Conservation (phyloP, 2,329 filamentous ascomycete genomes). For the Epichloe bromicola region DNA sequence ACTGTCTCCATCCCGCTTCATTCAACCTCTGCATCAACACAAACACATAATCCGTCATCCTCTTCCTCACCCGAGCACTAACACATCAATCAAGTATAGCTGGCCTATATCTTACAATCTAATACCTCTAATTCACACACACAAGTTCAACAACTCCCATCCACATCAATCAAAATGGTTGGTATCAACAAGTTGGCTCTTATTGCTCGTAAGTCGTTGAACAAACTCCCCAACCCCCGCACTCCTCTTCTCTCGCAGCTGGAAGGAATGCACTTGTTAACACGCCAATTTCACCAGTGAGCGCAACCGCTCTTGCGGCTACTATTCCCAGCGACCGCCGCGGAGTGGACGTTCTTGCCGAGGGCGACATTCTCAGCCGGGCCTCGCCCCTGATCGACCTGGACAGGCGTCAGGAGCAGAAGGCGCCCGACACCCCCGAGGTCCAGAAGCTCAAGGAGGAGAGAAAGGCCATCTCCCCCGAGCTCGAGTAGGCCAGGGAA, state of each 20-base stretch:
- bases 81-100: slow-evolving; percentile 2
- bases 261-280: no score
- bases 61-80: not conserved
- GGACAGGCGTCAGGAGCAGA: not conserved
- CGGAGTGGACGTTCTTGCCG: not conserved
- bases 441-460: slow-evolving; percentile 2
- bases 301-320: slow-evolving; percentile 4
- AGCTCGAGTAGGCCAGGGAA: not conserved
- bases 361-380: not conserved
- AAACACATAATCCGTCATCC: no score
- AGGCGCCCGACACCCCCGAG: not conserved
- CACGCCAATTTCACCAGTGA: not conserved
- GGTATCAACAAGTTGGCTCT: slow-evolving; percentile 4
- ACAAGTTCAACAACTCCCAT: not conserved
- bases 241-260: no score
- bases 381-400: not conserved
- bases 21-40: not conserved
- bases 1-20: not conserved
- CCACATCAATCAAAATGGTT: slow-evolving; percentile 4
- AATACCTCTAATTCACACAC: not conserved
- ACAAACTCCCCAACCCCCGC: not conserved
- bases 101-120: not conserved
- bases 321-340: slow-evolving; percentile 1
- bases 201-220: slow-evolving; percentile 2
- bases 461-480: slow-evolving; percentile 1